phyloP scores from a whole-genome alignment of 148 eudicot genomes.

The Heliamphora exappendiculata region DNA sequence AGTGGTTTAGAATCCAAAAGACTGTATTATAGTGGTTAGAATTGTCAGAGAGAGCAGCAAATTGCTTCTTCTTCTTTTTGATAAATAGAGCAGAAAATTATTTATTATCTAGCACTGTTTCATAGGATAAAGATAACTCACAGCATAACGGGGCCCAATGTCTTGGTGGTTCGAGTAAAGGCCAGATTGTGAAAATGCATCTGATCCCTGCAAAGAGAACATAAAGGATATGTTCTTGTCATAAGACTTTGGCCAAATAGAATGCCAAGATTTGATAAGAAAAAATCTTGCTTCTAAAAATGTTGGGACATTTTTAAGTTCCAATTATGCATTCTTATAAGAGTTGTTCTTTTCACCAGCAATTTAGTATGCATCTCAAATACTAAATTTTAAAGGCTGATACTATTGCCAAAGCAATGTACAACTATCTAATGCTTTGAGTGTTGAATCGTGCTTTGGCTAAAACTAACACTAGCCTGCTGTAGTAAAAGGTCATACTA shows the following conservation, averaged over 20 bases:
- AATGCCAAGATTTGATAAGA: neutral
- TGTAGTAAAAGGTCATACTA: neutral
- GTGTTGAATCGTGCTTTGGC: neutral
- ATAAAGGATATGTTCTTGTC: neutral
- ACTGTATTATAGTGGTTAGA: neutral
- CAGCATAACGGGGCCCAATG: constrained; percentile 93
- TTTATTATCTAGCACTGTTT: too few species aligned
- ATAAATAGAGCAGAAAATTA: constrained; percentile 9
- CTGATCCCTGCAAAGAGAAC: constrained; percentile 61
- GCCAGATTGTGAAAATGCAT: constrained; percentile 95
- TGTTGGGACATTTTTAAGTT: neutral
- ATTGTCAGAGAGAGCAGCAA: neutral
- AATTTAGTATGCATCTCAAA: neutral
- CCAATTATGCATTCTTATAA: neutral
- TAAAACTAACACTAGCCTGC: neutral
- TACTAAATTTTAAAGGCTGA: neutral
- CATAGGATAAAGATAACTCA: constrained; percentile 40
- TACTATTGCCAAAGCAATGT: neutral
- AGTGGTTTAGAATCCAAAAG: neutral
- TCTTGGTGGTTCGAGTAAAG: constrained; percentile 98
- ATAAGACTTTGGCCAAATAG: neutral
- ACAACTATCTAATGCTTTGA: neutral
- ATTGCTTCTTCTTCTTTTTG: neutral
- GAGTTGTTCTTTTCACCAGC: neutral
- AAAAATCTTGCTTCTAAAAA: neutral